phyloP scores from a whole-genome alignment of 495 filamentous ascomycete genomes.

The Aspergillus funiculosus region DNA sequence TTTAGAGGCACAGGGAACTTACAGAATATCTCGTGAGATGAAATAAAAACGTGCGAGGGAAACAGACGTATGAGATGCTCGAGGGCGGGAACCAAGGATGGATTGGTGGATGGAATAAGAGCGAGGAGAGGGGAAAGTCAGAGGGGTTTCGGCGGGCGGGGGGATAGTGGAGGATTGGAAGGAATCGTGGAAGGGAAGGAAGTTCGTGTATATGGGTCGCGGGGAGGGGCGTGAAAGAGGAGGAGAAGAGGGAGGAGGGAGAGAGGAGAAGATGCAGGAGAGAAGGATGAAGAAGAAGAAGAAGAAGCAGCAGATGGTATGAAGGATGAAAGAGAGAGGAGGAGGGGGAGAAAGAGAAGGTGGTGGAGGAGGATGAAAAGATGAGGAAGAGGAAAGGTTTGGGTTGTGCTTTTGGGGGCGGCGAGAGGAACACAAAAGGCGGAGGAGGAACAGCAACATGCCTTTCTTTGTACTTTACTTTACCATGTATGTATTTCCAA shows the following conservation, averaged over 20 bases:
- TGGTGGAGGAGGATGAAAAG: slow-evolving; percentile 24
- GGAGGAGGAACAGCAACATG: not conserved
- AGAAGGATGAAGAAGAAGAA: slow-evolving; percentile 24
- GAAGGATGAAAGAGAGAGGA: slow-evolving; percentile 20
- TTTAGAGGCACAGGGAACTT: no score
- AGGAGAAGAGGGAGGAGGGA: slow-evolving; percentile 16
- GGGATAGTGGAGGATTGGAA: slow-evolving; percentile 28
- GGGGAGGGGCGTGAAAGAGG: slow-evolving; percentile 16
- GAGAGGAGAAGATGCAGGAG: slow-evolving; percentile 15
- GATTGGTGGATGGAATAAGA: slow-evolving; percentile 1
- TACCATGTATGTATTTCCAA: not conserved
- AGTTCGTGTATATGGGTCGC: slow-evolving; percentile 20
- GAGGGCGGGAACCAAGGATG: not conserved
- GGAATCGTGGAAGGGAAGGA: slow-evolving; percentile 18
- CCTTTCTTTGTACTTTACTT: no score
- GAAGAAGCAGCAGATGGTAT: slow-evolving; percentile 19
- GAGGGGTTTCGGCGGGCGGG: slow-evolving; percentile 22
- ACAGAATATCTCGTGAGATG: not conserved
- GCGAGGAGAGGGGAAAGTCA: slow-evolving; percentile 11
- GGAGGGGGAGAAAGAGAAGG: slow-evolving; percentile 26
- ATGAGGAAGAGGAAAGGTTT: slow-evolving; percentile 17
- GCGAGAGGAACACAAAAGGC: slow-evolving; percentile 12
- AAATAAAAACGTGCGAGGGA: not conserved
- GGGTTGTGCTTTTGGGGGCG: slow-evolving; percentile 11
- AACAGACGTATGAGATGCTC: not conserved